Percentiles rank a stretch among this genome's conserved stretches.
phyloP scores from a whole-genome alignment of 2,329 filamentous ascomycete genomes.

The Aspergillus tamarii region DNA sequence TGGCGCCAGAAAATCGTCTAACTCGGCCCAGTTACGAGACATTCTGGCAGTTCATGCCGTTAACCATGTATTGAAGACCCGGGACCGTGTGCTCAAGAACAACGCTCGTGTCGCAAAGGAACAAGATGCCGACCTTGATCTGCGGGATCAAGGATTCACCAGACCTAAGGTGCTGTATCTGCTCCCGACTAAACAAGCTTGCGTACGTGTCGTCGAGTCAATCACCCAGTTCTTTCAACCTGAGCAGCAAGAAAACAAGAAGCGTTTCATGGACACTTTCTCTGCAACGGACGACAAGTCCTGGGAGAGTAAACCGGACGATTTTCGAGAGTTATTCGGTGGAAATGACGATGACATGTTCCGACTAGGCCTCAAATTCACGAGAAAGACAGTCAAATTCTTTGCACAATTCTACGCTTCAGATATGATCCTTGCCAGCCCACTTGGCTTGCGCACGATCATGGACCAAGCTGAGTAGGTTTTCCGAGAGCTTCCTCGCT shows the following conservation, averaged over 20 bases:
- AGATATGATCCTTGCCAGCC: conserved; percentile 90
- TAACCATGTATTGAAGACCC: conserved; percentile 92
- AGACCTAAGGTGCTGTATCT: conserved; percentile 91
- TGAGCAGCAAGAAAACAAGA: conserved; percentile 93
- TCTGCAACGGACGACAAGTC: conserved; percentile 69
- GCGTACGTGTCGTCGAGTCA: conserved; percentile 74
- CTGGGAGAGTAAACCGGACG: conserved; percentile 74
- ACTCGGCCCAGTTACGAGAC: conserved; percentile 69
- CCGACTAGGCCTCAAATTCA: conserved; percentile 93
- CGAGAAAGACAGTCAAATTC: conserved; percentile 90
- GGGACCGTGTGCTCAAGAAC: conserved; percentile 90
- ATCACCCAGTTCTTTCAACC: conserved; percentile 77
- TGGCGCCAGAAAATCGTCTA: conserved; percentile 70
- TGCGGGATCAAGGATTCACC: conserved; percentile 93
- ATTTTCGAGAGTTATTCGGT: conserved; percentile 86
- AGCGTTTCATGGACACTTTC: conserved; percentile 86
- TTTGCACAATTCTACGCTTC: conserved; percentile 96
- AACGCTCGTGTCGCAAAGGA: conserved; percentile 76
- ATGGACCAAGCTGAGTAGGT: conserved; percentile 76
- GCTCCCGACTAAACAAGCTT: conserved; percentile 84
- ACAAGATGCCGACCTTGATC: conserved; percentile 68
- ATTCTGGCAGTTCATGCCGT: conserved; percentile 80
- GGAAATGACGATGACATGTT: conserved; percentile 99
- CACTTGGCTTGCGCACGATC: conserved; percentile 84
- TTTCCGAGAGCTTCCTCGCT: neutral